Evolutionary conservation across 108 stramenopile genomes (phyloP).

Genomic region (Chaetoceros tenuissimus): DNA sequence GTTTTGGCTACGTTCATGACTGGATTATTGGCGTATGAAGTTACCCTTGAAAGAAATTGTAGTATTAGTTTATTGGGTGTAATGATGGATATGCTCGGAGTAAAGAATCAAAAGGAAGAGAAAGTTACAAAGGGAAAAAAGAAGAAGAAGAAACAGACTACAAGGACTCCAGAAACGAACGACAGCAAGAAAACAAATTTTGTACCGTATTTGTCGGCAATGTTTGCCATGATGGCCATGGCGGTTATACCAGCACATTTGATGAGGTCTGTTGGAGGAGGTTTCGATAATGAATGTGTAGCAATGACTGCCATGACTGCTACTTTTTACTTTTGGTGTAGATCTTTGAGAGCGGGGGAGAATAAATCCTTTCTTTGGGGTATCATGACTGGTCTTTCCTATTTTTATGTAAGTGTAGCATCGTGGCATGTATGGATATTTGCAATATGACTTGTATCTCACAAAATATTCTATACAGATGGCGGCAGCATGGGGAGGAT

Average conservation of each 20-base stretch:
- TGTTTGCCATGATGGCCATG: slow-evolving; percentile 88
- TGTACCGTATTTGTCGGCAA: slow-evolving; percentile 14
- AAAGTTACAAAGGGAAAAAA: neutral
- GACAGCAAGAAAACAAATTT: too few species aligned
- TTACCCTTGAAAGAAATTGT: slow-evolving; percentile 48
- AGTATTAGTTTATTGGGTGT: slow-evolving; percentile 34
- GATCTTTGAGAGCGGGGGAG: slow-evolving; percentile 44
- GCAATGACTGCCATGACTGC: slow-evolving; percentile 90
- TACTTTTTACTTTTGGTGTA: slow-evolving; percentile 94
- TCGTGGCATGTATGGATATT: neutral
- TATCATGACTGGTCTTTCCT: slow-evolving; percentile 61
- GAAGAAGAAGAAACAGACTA: neutral
- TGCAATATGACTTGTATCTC: slow-evolving; percentile 16
- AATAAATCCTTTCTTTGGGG: slow-evolving; percentile 48
- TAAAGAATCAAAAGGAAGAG: neutral
- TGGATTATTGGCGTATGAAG: slow-evolving; percentile 72
- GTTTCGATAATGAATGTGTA: slow-evolving; percentile 96
- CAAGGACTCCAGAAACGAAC: too few species aligned
- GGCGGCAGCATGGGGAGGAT: slow-evolving; percentile 97
- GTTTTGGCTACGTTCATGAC: slow-evolving; percentile 58
- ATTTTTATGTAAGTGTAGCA: slow-evolving; percentile 77
- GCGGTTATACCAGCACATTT: slow-evolving; percentile 92
- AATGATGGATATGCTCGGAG: slow-evolving; percentile 26
- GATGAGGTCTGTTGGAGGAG: slow-evolving; percentile 95
- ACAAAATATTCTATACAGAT: slow-evolving; percentile 19